phyloP scores from a whole-genome alignment of 2,329 filamentous ascomycete species.

The Diplocarpon mali region DNA sequence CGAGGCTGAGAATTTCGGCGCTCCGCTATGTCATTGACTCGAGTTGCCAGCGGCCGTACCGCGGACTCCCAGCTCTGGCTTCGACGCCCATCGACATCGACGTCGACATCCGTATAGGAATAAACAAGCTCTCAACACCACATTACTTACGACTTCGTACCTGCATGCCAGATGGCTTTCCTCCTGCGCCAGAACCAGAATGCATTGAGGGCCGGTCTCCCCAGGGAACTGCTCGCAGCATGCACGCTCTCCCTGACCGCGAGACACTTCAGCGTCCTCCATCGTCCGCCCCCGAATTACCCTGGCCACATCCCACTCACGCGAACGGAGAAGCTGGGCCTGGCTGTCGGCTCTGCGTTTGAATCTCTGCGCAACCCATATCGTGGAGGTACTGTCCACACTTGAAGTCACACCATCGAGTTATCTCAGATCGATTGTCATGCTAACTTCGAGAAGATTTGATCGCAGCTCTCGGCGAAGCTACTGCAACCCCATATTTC shows the following conservation, averaged over 20 bases:
- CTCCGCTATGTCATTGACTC: not conserved
- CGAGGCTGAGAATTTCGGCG: too few species aligned
- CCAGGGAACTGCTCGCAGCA: constrained; percentile 19
- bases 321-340: constrained; percentile 58
- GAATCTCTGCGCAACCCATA: constrained; percentile 62
- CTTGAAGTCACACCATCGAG: not conserved
- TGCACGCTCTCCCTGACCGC: constrained; percentile 18
- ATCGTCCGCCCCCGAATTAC: constrained; percentile 47
- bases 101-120: too few species aligned
- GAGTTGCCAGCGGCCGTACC: not conserved
- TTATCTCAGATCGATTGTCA: not conserved
- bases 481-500: constrained; percentile 90
- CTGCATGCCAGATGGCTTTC: constrained; percentile 18
- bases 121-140: too few species aligned
- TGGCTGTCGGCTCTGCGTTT: constrained; percentile 55
- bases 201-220: constrained; percentile 12
- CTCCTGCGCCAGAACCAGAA: constrained; percentile 13
- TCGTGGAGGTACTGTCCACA: constrained; percentile 50
- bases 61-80: not conserved
- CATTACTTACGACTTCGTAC: not conserved
- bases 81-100: not conserved
- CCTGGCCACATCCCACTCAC: constrained; percentile 81
- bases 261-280: constrained; percentile 65
- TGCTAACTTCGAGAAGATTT: constrained; percentile 50
- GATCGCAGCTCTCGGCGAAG: constrained; percentile 87